Base-by-base conservation (phyloP, 2,329 filamentous ascomycete genomes). In the Fusarium poae region DNA sequence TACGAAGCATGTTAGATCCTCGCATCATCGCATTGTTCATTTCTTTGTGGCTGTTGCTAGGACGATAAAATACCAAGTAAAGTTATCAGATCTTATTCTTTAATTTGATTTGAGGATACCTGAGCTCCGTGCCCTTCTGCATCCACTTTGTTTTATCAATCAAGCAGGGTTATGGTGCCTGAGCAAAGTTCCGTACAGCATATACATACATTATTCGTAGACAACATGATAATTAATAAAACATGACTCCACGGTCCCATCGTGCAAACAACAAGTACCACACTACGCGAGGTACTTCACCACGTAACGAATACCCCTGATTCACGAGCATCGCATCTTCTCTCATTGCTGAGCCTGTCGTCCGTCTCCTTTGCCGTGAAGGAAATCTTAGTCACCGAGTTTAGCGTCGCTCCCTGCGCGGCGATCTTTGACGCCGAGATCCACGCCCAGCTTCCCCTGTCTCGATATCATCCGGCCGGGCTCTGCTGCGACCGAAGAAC, bases 381-480 rank as follows among this genome's bases (percentile, higher is more conserved):
- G 46, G 48, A 66, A 53, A 59, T 57, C 68, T 63, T 61, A 64
- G 45, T 54, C 67, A 57, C 58, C 57, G 67, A 30, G 4, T 48
- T 57, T 68, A 72, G 57, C 56, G 68, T 54, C 63, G 66, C 35
- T 73, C 68, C 49, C 65, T 64, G 43, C 68, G 70, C 50, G 65
- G 63, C 29, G 70, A 73, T 53, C 70, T 70, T 45, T 68, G 57
- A 44, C 66, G 52, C 51, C 65, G 54, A n/a, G 70, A 50, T 30
- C 51, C 49, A 43, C 52, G 40, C 6, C 71, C 61, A 16, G 43
- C 66, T 27, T 67, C 62, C 20, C 75, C 78, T 67, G 64, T 74
- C 63, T 80, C 78, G 18, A 76, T 54, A 49, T 80, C 78, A 3
- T 69, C 72, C 4, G 68, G 74, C 16, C 73, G 76, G 35, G 69